phyloP scores from a whole-genome alignment of 83 land plant species.

The Thuja plicata region DNA sequence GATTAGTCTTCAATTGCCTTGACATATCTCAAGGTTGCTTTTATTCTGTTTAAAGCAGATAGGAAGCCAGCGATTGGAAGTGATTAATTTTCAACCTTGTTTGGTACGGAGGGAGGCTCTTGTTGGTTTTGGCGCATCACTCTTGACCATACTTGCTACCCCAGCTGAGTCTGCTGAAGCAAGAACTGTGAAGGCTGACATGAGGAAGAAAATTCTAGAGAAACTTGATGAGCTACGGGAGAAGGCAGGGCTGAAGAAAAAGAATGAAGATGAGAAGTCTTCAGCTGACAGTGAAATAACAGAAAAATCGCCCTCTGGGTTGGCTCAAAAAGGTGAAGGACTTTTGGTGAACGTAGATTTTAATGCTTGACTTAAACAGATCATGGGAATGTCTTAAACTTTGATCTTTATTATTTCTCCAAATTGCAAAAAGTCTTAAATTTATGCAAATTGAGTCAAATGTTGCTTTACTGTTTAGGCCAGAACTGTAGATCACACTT shows the following conservation, averaged over 20 bases:
- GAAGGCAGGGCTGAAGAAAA: not conserved
- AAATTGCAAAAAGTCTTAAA: not conserved
- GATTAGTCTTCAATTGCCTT: not conserved
- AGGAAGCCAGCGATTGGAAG: not conserved
- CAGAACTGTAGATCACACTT: not conserved
- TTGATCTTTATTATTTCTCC: not conserved
- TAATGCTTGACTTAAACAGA: not conserved
- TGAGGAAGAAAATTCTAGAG: not conserved
- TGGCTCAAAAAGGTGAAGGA: not conserved
- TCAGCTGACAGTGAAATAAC: not conserved
- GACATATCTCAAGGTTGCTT: not conserved
- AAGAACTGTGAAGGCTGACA: not conserved
- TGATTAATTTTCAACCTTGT: not conserved
- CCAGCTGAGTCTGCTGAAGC: conserved; percentile 12
- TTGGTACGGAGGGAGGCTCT: conserved; percentile 12
- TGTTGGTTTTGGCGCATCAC: not conserved
- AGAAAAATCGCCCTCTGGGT: not conserved
- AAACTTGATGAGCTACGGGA: conserved; percentile 3
- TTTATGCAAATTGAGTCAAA: not conserved
- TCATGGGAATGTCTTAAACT: not conserved
- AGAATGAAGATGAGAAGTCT: not conserved
- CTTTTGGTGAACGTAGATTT: not conserved
- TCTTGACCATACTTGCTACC: not conserved
- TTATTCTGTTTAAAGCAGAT: not conserved
- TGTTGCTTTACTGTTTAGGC: not conserved